Evolutionary conservation across 768 basidiomycete genomes (phyloP), one percentile per base, ranked within the genome.

Genomic region (Suillus discolor): DNA sequence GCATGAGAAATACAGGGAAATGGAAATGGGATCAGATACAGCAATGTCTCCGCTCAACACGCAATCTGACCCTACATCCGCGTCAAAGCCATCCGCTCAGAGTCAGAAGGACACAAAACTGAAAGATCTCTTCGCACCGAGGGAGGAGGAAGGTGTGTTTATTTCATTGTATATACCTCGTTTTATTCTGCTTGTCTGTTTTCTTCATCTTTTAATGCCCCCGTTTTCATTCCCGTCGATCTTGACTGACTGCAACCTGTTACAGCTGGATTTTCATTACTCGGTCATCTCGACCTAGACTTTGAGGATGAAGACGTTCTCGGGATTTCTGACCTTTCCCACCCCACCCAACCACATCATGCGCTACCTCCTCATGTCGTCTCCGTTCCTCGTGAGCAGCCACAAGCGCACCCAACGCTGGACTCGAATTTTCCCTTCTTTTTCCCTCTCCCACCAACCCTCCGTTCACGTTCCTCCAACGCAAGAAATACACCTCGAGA

Each of bases 51-150:
- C 61, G 6, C 34, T 51, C 15, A 44, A 45, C 53, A 7, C 39
- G 1, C 59, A 54, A 4, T 11, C 23, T 23, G 55, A 59, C 25
- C 41, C 63, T 31, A n/a, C 54, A 4, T 34, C 23, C 8, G 34
- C 62, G 6, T 38, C 60, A 20, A 42, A 38, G 44, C 7, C 18
- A 8, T 41, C 57, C 1, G 8, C 18, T 20, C 61, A 61, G 63
- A 62, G 61, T 64, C 59, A 63, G 5, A 65, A 38, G 18, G 57
- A n/a, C 49, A 72, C 70, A 9, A 86, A 81, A 38, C 80, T 94
- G 25, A 91, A 91, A 71, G 89, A 91, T 68, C 78, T 94, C 6
- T 93, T 94, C 69, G 87, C 87, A 20, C 89, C 91, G 0, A 82
- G 81, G 25, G 87, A 88, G 68, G 87, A 88, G 65, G 85, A 89